phyloP scores from a whole-genome alignment of 805 yeast genomes.

The Helenozyma rhizophorensis region DNA sequence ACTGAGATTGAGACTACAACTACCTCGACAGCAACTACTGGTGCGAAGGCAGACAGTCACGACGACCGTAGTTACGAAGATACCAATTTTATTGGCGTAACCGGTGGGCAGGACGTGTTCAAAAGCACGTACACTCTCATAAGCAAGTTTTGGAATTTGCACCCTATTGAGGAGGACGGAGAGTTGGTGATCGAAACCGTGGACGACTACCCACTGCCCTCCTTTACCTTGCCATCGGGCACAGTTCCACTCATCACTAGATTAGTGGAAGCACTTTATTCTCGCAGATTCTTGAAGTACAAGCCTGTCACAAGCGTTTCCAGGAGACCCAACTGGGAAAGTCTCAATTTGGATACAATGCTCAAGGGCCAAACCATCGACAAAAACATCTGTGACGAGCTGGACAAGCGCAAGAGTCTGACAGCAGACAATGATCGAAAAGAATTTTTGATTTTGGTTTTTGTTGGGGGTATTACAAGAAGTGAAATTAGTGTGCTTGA shows the following conservation, averaged over 20 bases:
- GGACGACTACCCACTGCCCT: slow-evolving; percentile 41
- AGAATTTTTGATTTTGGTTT: slow-evolving; percentile 43
- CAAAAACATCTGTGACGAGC: slow-evolving; percentile 28
- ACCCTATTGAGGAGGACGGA: slow-evolving; percentile 36
- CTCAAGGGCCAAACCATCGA: slow-evolving; percentile 39
- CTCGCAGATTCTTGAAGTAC: slow-evolving; percentile 45
- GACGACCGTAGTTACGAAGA: slow-evolving; percentile 16
- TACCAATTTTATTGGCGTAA: slow-evolving; percentile 22
- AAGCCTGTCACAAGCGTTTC: slow-evolving; percentile 34
- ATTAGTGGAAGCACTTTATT: slow-evolving; percentile 63
- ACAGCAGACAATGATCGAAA: slow-evolving; percentile 5
- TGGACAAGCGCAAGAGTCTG: slow-evolving; percentile 15
- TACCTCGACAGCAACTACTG: slow-evolving; percentile 3
- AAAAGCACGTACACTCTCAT: slow-evolving; percentile 34
- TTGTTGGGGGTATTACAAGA: slow-evolving; percentile 83
- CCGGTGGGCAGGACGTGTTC: slow-evolving; percentile 24
- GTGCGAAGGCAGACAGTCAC: slow-evolving; percentile 3
- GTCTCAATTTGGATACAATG: slow-evolving; percentile 35
- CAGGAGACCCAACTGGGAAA: slow-evolving; percentile 43
- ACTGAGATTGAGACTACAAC: slow-evolving; percentile 7
- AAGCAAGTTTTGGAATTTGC: slow-evolving; percentile 43
- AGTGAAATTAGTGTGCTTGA: slow-evolving; percentile 76
- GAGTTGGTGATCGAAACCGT: slow-evolving; percentile 11
- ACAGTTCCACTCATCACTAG: slow-evolving; percentile 70
- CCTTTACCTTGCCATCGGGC: slow-evolving; percentile 74